phyloP scores from a whole-genome alignment of 495 filamentous ascomycete genomes.

The Daldinia caldariorum region DNA sequence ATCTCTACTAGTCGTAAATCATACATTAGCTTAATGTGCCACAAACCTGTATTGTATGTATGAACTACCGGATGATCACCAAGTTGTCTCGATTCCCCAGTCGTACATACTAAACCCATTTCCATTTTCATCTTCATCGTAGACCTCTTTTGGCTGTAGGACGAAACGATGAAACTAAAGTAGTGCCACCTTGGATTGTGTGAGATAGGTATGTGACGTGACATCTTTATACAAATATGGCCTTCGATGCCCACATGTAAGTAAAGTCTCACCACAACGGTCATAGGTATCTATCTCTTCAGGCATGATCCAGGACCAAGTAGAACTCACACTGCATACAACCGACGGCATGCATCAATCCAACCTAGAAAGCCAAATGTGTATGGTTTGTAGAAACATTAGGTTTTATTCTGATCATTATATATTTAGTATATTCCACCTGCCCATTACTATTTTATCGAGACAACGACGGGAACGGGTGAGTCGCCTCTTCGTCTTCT shows the following conservation, averaged over 20 bases:
- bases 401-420: slow-evolving; percentile 12
- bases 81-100: neutral
- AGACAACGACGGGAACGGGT: slow-evolving; percentile 3
- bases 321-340: neutral
- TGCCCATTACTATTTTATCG: slow-evolving; percentile 1
- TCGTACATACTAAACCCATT: neutral
- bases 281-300: neutral
- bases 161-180: neutral
- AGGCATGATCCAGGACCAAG: neutral
- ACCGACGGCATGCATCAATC: neutral
- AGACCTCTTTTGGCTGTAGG: neutral
- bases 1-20: neutral
- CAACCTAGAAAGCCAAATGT: neutral
- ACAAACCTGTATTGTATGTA: neutral
- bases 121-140: neutral
- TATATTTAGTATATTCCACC: slow-evolving; percentile 6
- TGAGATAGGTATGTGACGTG: neutral
- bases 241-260: neutral
- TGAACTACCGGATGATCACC: neutral
- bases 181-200: neutral
- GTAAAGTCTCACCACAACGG: neutral
- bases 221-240: neutral
- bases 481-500: slow-evolving; percentile 4
- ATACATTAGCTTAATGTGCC: neutral
- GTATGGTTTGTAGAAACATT: neutral